Evolutionary conservation across 2,329 filamentous ascomycete genomes (phyloP), one percentile per base, ranked within the genome.

Genomic region (Sporothrix brunneoviolacea): DNA sequence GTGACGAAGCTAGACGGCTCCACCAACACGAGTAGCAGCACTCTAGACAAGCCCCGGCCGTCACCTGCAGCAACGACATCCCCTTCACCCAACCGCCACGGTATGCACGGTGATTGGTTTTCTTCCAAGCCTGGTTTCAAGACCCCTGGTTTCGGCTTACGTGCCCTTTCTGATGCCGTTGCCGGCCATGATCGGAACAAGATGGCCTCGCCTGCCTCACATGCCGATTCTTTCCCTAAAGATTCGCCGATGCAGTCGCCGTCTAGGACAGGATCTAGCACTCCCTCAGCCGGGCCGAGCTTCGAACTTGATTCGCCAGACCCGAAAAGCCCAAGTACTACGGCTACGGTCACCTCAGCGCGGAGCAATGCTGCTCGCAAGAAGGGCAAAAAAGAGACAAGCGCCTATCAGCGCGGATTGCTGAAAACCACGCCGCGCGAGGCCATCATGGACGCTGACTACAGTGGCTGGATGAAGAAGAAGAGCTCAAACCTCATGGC

Each of bases 401-500:
- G 91, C 61, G 93, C 93, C 1, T 98, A 97, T 67, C 88, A 84
- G 16, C 84, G 88, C 27, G 93, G 93, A 0, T 71, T 97, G 36
- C 79, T 87, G 59, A 90, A 91, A 67, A 86, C 91, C 54, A 71
- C 80, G 0, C 93, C 93, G 0, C 75, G 82, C 50, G 88, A 95
- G 63, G 90, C 91, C 54, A 93, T 95, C 68, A 72, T 82, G 55
- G 83, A 82, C 54, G 91, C 89, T 50, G 91, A 98, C 63, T 97
- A 95, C 65, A 91, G 85, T 61, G 93, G 93, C 1, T 98, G 93
- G 93, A 98, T 98, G 93, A 97, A 93, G 75, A 98, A 98, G 77
- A 91, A 94, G 68, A 95, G 89, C 53, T 91, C 89, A 2, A 93
- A 91, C 61, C 74, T 97, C 30, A 95, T 98, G 84, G 90, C 90